Percentiles rank a stretch among this genome's conserved stretches.
Evolutionary conservation across 768 basidiomycete genomes (phyloP).

Genomic region (Glaciozyma antarctica): DNA sequence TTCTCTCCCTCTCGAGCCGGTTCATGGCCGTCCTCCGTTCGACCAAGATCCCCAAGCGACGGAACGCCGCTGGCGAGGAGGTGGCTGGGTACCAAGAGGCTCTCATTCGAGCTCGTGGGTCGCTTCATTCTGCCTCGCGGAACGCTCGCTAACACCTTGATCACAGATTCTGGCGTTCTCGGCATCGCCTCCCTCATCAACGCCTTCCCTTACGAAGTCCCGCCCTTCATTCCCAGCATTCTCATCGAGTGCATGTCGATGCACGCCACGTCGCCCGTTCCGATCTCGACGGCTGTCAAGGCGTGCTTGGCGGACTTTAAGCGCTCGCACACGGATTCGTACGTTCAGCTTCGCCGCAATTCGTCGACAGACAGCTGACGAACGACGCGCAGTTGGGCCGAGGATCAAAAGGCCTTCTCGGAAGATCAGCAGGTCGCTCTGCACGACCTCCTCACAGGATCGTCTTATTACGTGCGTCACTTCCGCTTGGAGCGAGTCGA

Average conservation of each 20-base stretch:
- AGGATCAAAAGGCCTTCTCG: constrained; percentile 73
- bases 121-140: background rate
- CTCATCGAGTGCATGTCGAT: constrained; percentile 67
- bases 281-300: constrained; percentile 39
- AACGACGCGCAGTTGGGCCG: constrained; percentile 59
- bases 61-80: constrained; percentile 40
- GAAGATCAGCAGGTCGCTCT: constrained; percentile 59
- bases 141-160: background rate
- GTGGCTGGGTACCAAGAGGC: constrained; percentile 58
- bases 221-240: constrained; percentile 83
- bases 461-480: constrained; percentile 9
- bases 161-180: constrained; percentile 65
- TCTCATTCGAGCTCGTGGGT: constrained; percentile 55
- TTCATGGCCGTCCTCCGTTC: constrained; percentile 66
- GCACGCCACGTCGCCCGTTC: constrained; percentile 70
- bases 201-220: constrained; percentile 91
- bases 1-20: constrained; percentile 52
- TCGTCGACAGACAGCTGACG: constrained; percentile 44
- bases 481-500: too few species aligned
- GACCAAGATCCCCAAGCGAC: constrained; percentile 55
- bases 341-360: constrained; percentile 5
- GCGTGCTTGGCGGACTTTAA: constrained; percentile 35
- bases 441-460: constrained; percentile 29
- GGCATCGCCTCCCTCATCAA: constrained; percentile 90
- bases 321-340: constrained; percentile 35